Evolutionary conservation across 2,329 filamentous ascomycete species (phyloP).

Genomic region (Penicillium frequentans): DNA sequence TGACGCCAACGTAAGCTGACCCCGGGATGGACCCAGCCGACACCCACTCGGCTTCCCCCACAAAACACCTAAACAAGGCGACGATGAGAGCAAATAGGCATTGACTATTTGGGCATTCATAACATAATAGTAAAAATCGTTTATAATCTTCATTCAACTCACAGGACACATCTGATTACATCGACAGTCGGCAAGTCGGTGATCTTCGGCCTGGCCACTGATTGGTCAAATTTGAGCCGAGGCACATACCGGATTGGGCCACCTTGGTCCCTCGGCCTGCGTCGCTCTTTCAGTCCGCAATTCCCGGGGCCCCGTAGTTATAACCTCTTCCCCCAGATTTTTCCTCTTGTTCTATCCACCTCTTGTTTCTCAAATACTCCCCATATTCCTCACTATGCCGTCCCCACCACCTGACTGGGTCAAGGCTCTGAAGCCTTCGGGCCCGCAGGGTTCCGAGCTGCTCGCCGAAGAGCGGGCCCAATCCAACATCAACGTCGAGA

Average conservation of each 20-base stretch:
- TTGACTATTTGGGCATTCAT: background rate
- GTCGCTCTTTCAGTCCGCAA: background rate
- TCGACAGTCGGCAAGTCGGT: conserved; percentile 1
- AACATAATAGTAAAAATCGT: fast-evolving
- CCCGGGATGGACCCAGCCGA: conserved; percentile 14
- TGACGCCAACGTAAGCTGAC: conserved; percentile 13
- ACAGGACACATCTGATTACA: background rate
- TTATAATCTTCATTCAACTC: background rate
- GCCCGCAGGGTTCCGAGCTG: conserved; percentile 68
- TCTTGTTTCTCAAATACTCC: background rate
- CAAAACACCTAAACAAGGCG: background rate
- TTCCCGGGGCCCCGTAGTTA: conserved; percentile 1
- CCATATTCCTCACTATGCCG: conserved; percentile 28
- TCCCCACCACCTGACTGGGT: conserved; percentile 62
- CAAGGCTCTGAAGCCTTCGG: conserved; percentile 64
- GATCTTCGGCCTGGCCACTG: conserved; percentile 11
- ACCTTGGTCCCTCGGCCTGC: conserved; percentile 18
- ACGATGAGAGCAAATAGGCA: background rate
- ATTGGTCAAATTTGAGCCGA: conserved; percentile 14
- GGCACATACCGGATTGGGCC: conserved; percentile 25
- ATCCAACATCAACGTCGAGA: conserved; percentile 66
- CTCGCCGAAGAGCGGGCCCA: conserved; percentile 67
- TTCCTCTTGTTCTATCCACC: background rate
- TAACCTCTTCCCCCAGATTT: conserved; percentile 7
- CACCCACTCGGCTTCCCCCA: conserved; percentile 5